Base-by-base conservation (phyloP, 805 yeast species). In the Metschnikowia lunata region DNA sequence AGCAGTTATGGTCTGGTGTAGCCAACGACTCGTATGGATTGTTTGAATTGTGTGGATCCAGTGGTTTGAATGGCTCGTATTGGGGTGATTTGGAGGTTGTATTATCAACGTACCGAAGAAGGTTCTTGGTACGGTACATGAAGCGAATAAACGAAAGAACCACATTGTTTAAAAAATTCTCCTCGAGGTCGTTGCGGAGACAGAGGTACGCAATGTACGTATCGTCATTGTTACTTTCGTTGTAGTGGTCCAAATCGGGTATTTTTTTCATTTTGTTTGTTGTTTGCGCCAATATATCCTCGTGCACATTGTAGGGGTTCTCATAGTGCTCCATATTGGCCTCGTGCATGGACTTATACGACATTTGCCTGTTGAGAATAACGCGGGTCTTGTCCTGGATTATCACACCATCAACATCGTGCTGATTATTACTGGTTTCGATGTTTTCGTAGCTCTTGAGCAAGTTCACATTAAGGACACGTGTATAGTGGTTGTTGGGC, bases 401-500 rank as follows among this genome's bases (percentile, higher is more conserved):
- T 13, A 53, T 53, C 18, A 43, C 37, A 14, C 59, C 55, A n/a
- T 67, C 70, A 14, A 57, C 48, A 27, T 52, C 52, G 34, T 55
- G 36, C 38, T 67, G 72, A 26, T 57, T 59, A 38, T 60, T 59
- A 37, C 60, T 59, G 27, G 55, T 54, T 13, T 62, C 65, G 14
- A 65, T 53, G 47, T 58, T 60, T 49, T 71, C 75, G 49, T 62
- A 64, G 36, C 60, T 63, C 45, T 69, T 70, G 37, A 67, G 59
- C 38, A 71, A 57, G 50, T 71, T 68, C 34, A 69, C 51, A 14
- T 57, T 62, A 14, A 71, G 49, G n/a, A 71, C 50, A 10, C 61
- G 59, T 10, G 64, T 50, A 48, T 62, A 71, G 56, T 71, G 75
- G 43, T 68, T 69, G 45, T 68, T 64, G 15, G 60, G 47, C 40